Evolutionary conservation across 2,329 filamentous ascomycete genomes (phyloP).

Genomic region (Aspergillus floridensis): DNA sequence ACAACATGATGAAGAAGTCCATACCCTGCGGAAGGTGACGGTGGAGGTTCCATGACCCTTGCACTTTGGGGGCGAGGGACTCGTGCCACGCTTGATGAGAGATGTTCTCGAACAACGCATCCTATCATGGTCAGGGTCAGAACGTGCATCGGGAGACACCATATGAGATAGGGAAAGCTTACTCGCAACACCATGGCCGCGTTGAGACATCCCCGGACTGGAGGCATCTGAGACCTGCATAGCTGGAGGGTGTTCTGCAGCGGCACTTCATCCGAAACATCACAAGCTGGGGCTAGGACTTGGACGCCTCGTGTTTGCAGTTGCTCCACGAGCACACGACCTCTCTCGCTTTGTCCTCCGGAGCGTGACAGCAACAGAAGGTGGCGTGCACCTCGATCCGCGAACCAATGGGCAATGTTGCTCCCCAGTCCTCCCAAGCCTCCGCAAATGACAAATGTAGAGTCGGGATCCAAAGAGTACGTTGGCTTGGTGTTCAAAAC

Average conservation of each 20-base stretch:
- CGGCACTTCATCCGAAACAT: slow-evolving; percentile 27
- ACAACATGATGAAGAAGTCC: slow-evolving; percentile 47
- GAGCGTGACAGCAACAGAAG: slow-evolving; percentile 5
- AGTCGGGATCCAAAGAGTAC: not conserved
- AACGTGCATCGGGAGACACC: too few species aligned
- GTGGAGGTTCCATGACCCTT: slow-evolving; percentile 23
- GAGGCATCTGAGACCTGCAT: slow-evolving; percentile 17
- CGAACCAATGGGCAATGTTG: slow-evolving; percentile 6
- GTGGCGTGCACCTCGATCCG: slow-evolving; percentile 7
- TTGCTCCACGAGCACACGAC: too few species aligned
- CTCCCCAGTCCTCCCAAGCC: slow-evolving; percentile 13
- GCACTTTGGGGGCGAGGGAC: slow-evolving; percentile 33
- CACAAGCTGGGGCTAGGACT: slow-evolving; percentile 20
- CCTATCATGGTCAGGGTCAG: slow-evolving; percentile 4
- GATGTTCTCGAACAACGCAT: slow-evolving; percentile 37
- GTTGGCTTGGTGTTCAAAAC: too few species aligned
- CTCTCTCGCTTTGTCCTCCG: too few species aligned
- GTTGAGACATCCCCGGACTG: slow-evolving; percentile 29
- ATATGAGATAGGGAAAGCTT: not conserved
- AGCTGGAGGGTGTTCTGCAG: slow-evolving; percentile 15
- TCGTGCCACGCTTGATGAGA: slow-evolving; percentile 27
- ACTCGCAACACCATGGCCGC: slow-evolving; percentile 27
- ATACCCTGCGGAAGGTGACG: slow-evolving; percentile 17
- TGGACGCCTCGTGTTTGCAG: not conserved
- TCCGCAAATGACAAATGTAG: slow-evolving; percentile 12